A percentile compares a stretch with the other conserved stretches of the same genome.
Conservation (phyloP, 768 basidiomycete genomes). For the Mycena rosella region DNA sequence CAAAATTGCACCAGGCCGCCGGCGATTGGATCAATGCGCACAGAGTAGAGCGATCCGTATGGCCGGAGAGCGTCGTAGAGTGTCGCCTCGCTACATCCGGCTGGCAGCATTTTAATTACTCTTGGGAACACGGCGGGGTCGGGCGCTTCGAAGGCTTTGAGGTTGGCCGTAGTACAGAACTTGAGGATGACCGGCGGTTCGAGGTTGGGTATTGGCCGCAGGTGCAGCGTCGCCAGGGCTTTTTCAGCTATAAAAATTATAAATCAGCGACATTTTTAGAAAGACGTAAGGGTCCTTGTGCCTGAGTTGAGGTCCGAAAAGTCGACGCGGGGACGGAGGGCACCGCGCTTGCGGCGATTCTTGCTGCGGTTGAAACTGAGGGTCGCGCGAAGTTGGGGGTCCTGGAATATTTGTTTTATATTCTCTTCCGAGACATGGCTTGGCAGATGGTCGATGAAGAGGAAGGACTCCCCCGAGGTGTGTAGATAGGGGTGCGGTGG, state of each 20-base stretch:
- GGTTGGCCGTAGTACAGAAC: neutral
- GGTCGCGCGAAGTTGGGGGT: neutral
- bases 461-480: conserved; percentile 6
- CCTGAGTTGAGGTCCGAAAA: conserved; percentile 18
- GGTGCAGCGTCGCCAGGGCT: conserved; percentile 31
- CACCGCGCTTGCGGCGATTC: conserved; percentile 5
- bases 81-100: conserved; percentile 11
- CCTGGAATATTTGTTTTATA: conserved; percentile 1
- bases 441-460: conserved; percentile 12
- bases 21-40: conserved; percentile 22
- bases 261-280: neutral
- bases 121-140: conserved; percentile 21
- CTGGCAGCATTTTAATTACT: conserved; percentile 18
- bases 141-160: conserved; percentile 11
- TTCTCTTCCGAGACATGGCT: conserved; percentile 14
- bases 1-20: conserved; percentile 39
- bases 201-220: conserved; percentile 16
- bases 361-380: conserved; percentile 9
- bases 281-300: neutral
- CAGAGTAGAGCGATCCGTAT: conserved; percentile 26
- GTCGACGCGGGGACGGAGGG: conserved; percentile 1
- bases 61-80: conserved; percentile 31
- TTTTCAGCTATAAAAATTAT: conserved; percentile 30
- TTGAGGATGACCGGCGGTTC: conserved; percentile 19
- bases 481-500: conserved; percentile 7